phyloP scores from a whole-genome alignment of 106 monocot species.

The Phalaenopsis aphrodite region DNA sequence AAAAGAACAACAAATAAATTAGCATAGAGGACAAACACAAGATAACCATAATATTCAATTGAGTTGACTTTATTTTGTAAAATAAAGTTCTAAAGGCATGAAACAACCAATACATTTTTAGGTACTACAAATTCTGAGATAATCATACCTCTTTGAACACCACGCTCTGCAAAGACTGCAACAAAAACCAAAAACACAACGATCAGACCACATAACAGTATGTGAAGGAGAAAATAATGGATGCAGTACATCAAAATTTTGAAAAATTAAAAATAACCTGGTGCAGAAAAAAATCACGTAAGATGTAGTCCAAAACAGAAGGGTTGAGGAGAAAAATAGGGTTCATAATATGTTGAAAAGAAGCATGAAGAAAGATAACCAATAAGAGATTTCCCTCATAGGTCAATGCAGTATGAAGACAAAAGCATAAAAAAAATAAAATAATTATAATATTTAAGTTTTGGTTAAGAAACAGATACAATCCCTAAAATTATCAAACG shows the following conservation, averaged over 20 bases:
- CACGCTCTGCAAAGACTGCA: constrained; percentile 96
- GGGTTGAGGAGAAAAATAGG: too few species aligned
- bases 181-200: constrained; percentile 7
- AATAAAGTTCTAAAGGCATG: not conserved
- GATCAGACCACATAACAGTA: not conserved
- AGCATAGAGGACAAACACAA: not conserved
- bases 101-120: not conserved
- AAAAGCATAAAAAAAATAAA: not conserved
- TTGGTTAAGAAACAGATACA: not conserved
- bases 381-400: too few species aligned
- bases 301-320: not conserved
- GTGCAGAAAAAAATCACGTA: not conserved
- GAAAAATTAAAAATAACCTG: not conserved
- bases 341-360: too few species aligned
- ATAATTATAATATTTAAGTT: not conserved
- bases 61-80: not conserved
- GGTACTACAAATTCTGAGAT: not conserved
- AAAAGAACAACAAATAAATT: not conserved
- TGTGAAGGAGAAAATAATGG: not conserved
- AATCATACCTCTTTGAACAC: constrained; percentile 84
- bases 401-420: not conserved
- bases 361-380: too few species aligned
- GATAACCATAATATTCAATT: not conserved
- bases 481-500: too few species aligned
- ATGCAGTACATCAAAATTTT: not conserved